A percentile compares a stretch with the other conserved stretches of the same genome.
Conservation (phyloP, 768 basidiomycete genomes). For the Postia placenta region DNA sequence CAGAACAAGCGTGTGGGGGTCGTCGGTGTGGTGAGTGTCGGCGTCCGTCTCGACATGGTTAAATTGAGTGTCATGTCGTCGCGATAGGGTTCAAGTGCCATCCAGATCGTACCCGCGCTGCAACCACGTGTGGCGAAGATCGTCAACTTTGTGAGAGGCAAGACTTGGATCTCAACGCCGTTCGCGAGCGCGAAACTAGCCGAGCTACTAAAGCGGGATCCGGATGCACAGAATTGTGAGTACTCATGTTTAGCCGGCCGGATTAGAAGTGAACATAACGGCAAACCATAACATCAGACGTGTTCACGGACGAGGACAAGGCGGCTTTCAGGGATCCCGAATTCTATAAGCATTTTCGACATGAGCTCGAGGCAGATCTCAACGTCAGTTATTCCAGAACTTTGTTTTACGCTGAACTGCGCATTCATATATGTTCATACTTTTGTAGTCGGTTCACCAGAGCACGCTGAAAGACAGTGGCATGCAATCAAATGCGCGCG, state of each 20-base stretch:
- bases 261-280: neutral
- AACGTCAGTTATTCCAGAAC: slow-evolving; percentile 32
- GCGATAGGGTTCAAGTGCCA: slow-evolving; percentile 51
- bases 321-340: slow-evolving; percentile 40
- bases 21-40: slow-evolving; percentile 53
- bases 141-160: slow-evolving; percentile 51
- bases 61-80: neutral
- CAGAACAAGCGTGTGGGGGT: slow-evolving; percentile 48
- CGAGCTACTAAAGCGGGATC: slow-evolving; percentile 31
- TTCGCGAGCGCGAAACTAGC: slow-evolving; percentile 37
- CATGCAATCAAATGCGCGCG: slow-evolving; percentile 30
- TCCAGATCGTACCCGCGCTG: slow-evolving; percentile 53
- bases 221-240: slow-evolving; percentile 38
- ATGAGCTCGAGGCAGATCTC: slow-evolving; percentile 40
- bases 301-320: slow-evolving; percentile 47
- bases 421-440: neutral
- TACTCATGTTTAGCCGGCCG: slow-evolving; percentile 23
- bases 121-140: slow-evolving; percentile 46
- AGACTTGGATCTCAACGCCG: slow-evolving; percentile 49
- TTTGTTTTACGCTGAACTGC: neutral
- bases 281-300: slow-evolving; percentile 26
- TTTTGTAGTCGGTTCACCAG: slow-evolving; percentile 6
- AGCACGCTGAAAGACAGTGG: slow-evolving; percentile 35
- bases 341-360: slow-evolving; percentile 44
- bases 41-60: neutral